Percentiles rank a stretch among this genome's conserved stretches.
Evolutionary conservation across 768 basidiomycete genomes (phyloP).

Genomic region (Psilocybe cyanescens): DNA sequence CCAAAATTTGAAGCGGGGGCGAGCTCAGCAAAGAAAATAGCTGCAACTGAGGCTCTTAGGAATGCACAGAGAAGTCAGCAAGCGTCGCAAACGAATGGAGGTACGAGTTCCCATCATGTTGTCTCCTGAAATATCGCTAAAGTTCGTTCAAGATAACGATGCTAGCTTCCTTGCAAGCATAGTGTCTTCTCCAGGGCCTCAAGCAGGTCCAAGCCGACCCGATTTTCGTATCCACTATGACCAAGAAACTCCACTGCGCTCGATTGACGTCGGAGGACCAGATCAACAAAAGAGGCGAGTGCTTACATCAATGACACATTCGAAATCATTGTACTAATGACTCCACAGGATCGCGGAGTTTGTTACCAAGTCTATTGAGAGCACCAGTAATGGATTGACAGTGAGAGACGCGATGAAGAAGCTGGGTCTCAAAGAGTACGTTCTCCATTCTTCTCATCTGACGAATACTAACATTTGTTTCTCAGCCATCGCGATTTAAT

Average conservation of each 20-base stretch:
- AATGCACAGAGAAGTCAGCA: conserved; percentile 14
- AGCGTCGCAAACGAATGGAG: not conserved
- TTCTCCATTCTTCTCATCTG: conserved; percentile 1
- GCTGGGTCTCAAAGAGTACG: conserved; percentile 54
- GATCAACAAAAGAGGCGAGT: conserved; percentile 57
- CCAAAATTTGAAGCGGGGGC: conserved; percentile 7
- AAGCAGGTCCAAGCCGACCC: conserved; percentile 9
- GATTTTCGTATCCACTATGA: conserved; percentile 57
- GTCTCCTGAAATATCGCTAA: not conserved
- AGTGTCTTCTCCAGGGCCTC: not conserved
- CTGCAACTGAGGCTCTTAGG: conserved; percentile 13
- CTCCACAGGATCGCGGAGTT: conserved; percentile 63
- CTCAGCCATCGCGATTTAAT: conserved; percentile 57
- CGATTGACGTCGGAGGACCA: conserved; percentile 59
- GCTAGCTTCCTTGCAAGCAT: not conserved
- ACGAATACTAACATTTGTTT: not conserved
- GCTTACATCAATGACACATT: not conserved
- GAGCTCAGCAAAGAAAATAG: conserved; percentile 10
- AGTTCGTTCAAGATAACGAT: not conserved
- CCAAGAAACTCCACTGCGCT: conserved; percentile 45
- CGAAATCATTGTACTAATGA: not conserved
- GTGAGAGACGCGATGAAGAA: conserved; percentile 56
- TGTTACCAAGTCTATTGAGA: conserved; percentile 62
- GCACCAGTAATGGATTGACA: conserved; percentile 53
- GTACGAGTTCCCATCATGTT: conserved; percentile 5